Conservation (phyloP, 2,329 filamentous ascomycete genomes). For the Beauveria australis region DNA sequence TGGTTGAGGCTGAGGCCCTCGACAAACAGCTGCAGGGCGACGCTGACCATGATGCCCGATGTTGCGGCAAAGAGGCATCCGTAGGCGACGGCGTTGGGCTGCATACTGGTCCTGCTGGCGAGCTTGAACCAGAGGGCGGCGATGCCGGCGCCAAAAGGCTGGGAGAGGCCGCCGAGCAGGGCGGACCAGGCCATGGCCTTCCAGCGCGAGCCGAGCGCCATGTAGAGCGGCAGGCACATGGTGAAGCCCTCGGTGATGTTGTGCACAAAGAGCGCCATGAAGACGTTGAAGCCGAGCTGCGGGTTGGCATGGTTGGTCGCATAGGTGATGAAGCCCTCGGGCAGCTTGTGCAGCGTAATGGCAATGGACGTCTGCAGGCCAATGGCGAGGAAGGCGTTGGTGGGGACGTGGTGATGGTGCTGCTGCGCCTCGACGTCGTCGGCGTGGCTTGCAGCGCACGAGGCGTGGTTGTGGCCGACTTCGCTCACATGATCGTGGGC, state of each 20-base stretch:
- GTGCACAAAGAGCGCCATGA: constrained; percentile 93
- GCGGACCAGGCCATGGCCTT: constrained; percentile 81
- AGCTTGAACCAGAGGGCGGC: constrained; percentile 82
- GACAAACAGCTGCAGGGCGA: constrained; percentile 80
- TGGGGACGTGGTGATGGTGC: constrained; percentile 91
- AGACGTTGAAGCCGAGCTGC: constrained; percentile 78
- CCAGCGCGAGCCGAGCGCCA: constrained; percentile 72
- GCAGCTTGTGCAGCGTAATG: constrained; percentile 92
- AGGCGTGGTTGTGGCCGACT: constrained; percentile 11
- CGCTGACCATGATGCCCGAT: constrained; percentile 90
- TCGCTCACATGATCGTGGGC: constrained; percentile 30
- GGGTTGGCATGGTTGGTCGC: constrained; percentile 96
- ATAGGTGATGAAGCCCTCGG: constrained; percentile 82
- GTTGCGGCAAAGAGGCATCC: constrained; percentile 81
- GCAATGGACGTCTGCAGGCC: constrained; percentile 94
- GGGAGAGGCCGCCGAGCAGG: constrained; percentile 74
- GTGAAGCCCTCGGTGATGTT: constrained; percentile 97
- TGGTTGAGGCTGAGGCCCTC: constrained; percentile 80
- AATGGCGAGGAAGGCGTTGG: constrained; percentile 87
- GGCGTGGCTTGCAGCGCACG: constrained; percentile 23
- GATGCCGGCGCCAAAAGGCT: constrained; percentile 76
- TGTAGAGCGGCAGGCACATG: constrained; percentile 84
- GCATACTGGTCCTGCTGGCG: constrained; percentile 43
- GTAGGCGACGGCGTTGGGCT: constrained; percentile 53
- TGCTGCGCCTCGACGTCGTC: constrained; percentile 40